Base-by-base conservation (phyloP, 495 filamentous ascomycete species). In the Aeminium ludgeri region DNA sequence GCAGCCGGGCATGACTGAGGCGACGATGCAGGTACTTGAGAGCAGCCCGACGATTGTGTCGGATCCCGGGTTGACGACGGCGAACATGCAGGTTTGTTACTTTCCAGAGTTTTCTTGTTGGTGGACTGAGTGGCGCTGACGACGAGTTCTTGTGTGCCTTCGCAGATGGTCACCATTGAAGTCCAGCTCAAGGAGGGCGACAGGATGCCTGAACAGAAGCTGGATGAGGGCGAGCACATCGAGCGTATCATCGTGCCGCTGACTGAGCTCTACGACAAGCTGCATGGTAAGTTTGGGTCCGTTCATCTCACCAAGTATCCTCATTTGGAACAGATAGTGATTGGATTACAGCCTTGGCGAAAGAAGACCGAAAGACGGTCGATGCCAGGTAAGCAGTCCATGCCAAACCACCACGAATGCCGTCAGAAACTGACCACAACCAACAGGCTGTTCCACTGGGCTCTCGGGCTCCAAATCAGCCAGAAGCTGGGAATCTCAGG, bases 211-310 rank as follows among this genome's bases (percentile, higher is more conserved):
- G 57, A 61, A 48, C 59, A 61, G 41, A 49, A 54, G 29, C 43
- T 63, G 10, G 60, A 63, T 29, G 57, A 60, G 15, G 59, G 59
- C 10, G 60, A 63, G 45, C 48, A 49, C 36, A 63, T 63, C 36
- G 53, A 61, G 44, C 34, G 58, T 18, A 45, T 59, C 8, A 44
- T 60, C 8, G 59, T 63, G 23, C 57, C 55, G 35, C 19, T 63
- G 8, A 45, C 45, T 19, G 65, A 69, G 55, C 41, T 74, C 15
- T 72, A 69, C 49, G 58, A 66, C 12, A 49, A 61, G 41, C 43
- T 73, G 43, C 38, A 46, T 40, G 48, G 48, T 51, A 47, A 6
- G 40, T 43, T n/a, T n/a, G 18, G 2, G 2, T 33, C 30, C 20
- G 30, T 39, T 6, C 34, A 15, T 32, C 15, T 13, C 15, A 2